Base-by-base conservation (phyloP, 225 moss, liverwort and hornwort genomes). In the Lunularia cruciata region DNA sequence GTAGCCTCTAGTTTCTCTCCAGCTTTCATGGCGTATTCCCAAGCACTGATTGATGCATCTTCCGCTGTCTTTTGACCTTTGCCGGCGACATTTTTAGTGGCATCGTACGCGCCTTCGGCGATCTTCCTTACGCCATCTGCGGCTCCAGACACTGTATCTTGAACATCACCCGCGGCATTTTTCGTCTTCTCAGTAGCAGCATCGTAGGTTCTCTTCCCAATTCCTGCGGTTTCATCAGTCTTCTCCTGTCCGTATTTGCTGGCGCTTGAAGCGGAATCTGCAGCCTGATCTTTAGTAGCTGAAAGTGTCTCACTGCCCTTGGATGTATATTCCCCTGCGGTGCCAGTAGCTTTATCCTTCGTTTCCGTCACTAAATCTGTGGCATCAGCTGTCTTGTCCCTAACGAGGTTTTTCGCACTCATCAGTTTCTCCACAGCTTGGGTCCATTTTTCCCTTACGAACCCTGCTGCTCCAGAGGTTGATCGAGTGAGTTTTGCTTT, bases 391-490 rank as follows among this genome's bases (percentile, higher is more conserved):
- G n/a, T n/a, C n/a, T n/a, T n/a, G n/a, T n/a, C n/a, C n/a, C n/a
- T n/a, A n/a, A n/a, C n/a, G n/a, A n/a, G n/a, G 57, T 57, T 57
- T 32, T 57, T 57, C 3, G 9, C 18, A 16, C 19, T 57, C 27
- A 55, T 11, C 15, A 57, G 30, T 15, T 32, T 31, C 32, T 32
- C 57, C 10, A 57, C 30, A 18, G 57, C 31, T 57, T 31, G 30
- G 8, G 57, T 32, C 57, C 57, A 57, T 28, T 57, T 57, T 33
- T 57, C 57, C 31, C 12, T 57, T 18, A 57, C 57, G 57, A 14
- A 57, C 32, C 33, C 31, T 15, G 57, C 30, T 2, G 57, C 32
- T 15, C 31, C 57, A 15, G 31, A 32, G 57, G 0, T 2, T 7
- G 57, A 57, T 15, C 16, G 57, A 16, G 15, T 32, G 13, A 31